Conservation (phyloP, 371 early-diverging fungal species). For the Lichtheimia corymbifera region DNA sequence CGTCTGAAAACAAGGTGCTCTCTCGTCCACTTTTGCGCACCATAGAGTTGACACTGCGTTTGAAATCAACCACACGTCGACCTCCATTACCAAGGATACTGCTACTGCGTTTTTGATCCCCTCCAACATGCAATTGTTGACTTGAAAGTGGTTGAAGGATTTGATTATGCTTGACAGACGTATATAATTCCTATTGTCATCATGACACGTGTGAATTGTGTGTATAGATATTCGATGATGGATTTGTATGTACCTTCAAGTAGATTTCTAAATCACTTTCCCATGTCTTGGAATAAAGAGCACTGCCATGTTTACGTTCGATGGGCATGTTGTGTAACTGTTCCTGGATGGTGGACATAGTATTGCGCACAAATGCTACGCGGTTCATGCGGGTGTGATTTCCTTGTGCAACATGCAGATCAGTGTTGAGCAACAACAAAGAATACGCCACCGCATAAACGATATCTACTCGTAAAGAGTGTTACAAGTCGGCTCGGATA, state of each 20-base stretch:
- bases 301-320: slow-evolving; percentile 26
- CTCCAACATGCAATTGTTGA: slow-evolving; percentile 1
- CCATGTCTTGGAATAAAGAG: slow-evolving; percentile 31
- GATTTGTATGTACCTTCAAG: slow-evolving; percentile 26
- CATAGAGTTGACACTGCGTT: slow-evolving; percentile 23
- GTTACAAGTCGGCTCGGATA: neutral
- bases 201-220: neutral
- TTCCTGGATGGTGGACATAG: slow-evolving; percentile 54
- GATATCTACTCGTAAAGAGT: slow-evolving; percentile 42
- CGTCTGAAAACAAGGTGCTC: slow-evolving; percentile 11
- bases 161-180: slow-evolving; percentile 72
- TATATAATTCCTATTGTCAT: slow-evolving; percentile 60
- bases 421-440: slow-evolving; percentile 88
- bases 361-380: slow-evolving; percentile 62
- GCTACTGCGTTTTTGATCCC: slow-evolving; percentile 10
- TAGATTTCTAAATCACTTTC: slow-evolving; percentile 43
- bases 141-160: slow-evolving; percentile 64
- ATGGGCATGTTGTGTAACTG: slow-evolving; percentile 38
- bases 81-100: slow-evolving; percentile 18
- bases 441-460: slow-evolving; percentile 91
- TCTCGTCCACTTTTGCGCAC: slow-evolving; percentile 19
- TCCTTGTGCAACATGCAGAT: slow-evolving; percentile 82
- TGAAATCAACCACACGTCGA: slow-evolving; percentile 16
- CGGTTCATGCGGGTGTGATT: slow-evolving; percentile 63
- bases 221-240: neutral